phyloP scores from a whole-genome alignment of 495 filamentous ascomycete species.

The Neurospora terricola region DNA sequence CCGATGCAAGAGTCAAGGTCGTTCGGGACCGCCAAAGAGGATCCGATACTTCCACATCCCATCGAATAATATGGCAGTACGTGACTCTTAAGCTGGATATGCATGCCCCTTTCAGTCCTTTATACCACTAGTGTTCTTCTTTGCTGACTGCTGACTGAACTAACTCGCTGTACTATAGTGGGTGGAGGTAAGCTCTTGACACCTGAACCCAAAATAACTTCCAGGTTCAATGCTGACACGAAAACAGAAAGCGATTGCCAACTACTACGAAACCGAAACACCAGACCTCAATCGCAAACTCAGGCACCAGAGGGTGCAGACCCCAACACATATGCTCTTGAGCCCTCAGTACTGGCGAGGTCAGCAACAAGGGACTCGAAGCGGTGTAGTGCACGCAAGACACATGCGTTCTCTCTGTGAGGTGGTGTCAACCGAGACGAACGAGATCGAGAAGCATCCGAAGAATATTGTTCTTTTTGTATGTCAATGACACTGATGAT shows the following conservation, averaged over 20 bases:
- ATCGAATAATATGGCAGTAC: conserved; percentile 14
- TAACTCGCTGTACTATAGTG: conserved; percentile 1
- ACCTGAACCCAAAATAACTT: not conserved
- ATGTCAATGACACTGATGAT: not conserved
- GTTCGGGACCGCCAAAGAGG: not conserved
- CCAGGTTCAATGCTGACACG: not conserved
- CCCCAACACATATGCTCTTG: conserved; percentile 14
- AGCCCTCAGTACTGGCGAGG: conserved; percentile 22
- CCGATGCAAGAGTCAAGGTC: not conserved
- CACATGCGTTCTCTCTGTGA: conserved; percentile 29
- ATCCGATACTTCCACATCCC: conserved; percentile 15
- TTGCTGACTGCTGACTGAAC: not conserved
- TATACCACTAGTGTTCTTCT: too few relatives aligned
- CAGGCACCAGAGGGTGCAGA: not conserved
- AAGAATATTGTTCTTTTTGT: conserved; percentile 33
- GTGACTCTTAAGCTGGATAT: not conserved
- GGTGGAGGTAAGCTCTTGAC: conserved; percentile 9
- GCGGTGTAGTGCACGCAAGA: conserved; percentile 22
- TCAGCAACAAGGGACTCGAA: conserved; percentile 17
- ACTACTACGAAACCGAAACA: conserved; percentile 10
- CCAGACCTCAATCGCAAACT: not conserved
- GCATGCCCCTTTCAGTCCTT: too few relatives aligned
- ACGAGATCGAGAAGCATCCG: conserved; percentile 11
- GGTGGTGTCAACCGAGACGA: conserved; percentile 13
- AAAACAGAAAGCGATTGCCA: conserved; percentile 10